Percentiles rank a stretch among this genome's conserved stretches.
phyloP scores from a whole-genome alignment of 2,329 filamentous ascomycete genomes.

The Byssothecium circinans region DNA sequence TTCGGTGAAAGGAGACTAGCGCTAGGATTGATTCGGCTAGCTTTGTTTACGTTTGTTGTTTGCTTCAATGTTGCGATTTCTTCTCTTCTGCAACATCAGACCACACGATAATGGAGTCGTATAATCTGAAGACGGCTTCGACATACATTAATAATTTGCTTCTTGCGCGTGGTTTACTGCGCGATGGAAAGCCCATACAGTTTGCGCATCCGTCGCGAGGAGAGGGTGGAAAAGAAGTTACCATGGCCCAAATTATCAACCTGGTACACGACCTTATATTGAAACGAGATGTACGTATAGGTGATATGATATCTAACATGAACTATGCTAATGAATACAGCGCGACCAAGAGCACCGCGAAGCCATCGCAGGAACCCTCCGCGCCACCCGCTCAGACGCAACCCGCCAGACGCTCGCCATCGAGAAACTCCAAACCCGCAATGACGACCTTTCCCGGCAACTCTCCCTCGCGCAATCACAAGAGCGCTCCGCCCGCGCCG shows the following conservation, averaged over 20 bases:
- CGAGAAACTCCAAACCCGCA: conserved; percentile 57
- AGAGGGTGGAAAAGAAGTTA: conserved; percentile 64
- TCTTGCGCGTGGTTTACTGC: conserved; percentile 63
- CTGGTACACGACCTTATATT: conserved; percentile 92
- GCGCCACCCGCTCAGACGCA: conserved; percentile 72
- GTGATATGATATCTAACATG: not conserved
- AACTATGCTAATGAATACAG: conserved; percentile 49
- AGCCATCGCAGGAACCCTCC: conserved; percentile 75
- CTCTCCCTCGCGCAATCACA: conserved; percentile 66
- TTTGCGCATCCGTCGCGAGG: conserved; percentile 73
- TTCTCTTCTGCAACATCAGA: not conserved
- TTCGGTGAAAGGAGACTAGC: too few species aligned
- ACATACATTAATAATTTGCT: conserved; percentile 67
- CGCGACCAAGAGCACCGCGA: conserved; percentile 89
- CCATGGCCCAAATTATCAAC: conserved; percentile 86
- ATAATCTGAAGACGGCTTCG: conserved; percentile 62
- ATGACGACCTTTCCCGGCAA: conserved; percentile 59
- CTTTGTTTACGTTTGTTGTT: conserved; percentile 12
- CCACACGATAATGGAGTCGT: conserved; percentile 43
- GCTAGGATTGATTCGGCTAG: too few species aligned
- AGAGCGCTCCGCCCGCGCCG: conserved; percentile 68
- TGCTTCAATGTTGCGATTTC: not conserved
- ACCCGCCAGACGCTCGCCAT: conserved; percentile 72
- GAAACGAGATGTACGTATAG: conserved; percentile 72
- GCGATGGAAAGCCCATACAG: conserved; percentile 72